Conservation (phyloP, 2,329 filamentous ascomycete genomes). For the Alternaria consortialis region DNA sequence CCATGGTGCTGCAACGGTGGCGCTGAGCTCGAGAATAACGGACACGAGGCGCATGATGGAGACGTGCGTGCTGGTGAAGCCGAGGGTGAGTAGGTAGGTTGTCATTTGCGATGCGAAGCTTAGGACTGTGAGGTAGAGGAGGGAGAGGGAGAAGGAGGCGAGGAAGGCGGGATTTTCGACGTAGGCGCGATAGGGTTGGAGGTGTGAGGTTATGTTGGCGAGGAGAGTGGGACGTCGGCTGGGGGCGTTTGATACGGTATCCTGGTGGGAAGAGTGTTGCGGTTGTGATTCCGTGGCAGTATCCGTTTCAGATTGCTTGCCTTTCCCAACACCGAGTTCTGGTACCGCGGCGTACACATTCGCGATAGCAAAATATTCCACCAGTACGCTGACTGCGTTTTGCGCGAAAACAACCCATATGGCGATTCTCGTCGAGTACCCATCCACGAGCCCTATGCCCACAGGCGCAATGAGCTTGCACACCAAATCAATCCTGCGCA, state of each 20-base stretch:
- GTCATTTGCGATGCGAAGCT: slow-evolving; percentile 66
- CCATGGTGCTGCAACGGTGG: slow-evolving; percentile 68
- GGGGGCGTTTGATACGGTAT: slow-evolving; percentile 12
- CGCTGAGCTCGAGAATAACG: slow-evolving; percentile 65
- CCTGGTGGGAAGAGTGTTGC: slow-evolving; percentile 12
- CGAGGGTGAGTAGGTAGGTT: slow-evolving; percentile 67
- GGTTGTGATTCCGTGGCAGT: slow-evolving; percentile 2
- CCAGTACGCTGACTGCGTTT: slow-evolving; percentile 58
- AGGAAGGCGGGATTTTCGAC: slow-evolving; percentile 65
- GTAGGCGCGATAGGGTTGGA: slow-evolving; percentile 54
- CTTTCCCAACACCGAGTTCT: slow-evolving; percentile 30
- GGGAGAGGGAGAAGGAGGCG: slow-evolving; percentile 66
- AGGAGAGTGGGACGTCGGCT: slow-evolving; percentile 5
- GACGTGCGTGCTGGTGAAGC: slow-evolving; percentile 62
- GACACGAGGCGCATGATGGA: slow-evolving; percentile 63
- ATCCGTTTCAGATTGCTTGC: slow-evolving; percentile 19
- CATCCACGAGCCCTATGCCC: slow-evolving; percentile 60
- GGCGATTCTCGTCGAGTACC: slow-evolving; percentile 59
- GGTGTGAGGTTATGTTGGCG: slow-evolving; percentile 9
- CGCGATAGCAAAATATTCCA: slow-evolving; percentile 65
- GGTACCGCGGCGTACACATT: slow-evolving; percentile 50
- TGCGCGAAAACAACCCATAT: slow-evolving; percentile 61
- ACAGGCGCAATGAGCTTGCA: slow-evolving; percentile 67
- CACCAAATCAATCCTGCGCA: slow-evolving; percentile 67
- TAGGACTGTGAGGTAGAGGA: slow-evolving; percentile 66